Percentiles rank a stretch among this genome's conserved stretches.
These are phyloP conservation scores for Myxozyma mucilagina DNA, from an alignment of 805 yeast species.

Conservation along the genomic window DNA sequence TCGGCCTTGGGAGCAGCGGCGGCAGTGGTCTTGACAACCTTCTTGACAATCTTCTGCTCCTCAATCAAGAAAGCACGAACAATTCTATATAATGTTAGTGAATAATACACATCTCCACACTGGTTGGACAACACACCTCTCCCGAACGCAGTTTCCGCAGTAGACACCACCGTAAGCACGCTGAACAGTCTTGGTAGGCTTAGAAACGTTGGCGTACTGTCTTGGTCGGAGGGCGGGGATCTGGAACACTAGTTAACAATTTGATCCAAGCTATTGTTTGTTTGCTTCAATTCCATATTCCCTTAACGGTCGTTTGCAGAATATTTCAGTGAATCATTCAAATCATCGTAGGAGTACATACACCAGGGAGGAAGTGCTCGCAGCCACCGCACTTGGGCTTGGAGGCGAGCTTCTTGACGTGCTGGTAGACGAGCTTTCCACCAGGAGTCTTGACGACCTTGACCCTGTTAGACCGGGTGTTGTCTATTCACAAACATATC, in stretches of 20 bases:
- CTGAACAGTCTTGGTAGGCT: conserved; percentile 96
- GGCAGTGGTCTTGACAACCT: conserved; percentile 95
- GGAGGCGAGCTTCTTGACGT: conserved; percentile 77
- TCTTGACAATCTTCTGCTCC: conserved; percentile 99
- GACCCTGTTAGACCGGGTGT: conserved; percentile 99
- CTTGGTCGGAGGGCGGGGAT: conserved; percentile 96
- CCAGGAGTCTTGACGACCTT: conserved; percentile 99
- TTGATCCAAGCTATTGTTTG: no score
- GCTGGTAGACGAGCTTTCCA: conserved; percentile 98
- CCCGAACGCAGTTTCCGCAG: conserved; percentile 97
- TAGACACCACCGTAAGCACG: conserved; percentile 99
- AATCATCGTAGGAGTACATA: conserved; percentile 7
- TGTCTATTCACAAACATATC: conserved; percentile 58
- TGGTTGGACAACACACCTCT: conserved; percentile 41
- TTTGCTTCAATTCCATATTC: no score
- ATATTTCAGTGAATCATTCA: neutral
- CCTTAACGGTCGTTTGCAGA: neutral
- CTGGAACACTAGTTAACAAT: conserved; percentile 6
- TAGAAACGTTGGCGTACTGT: conserved; percentile 91
- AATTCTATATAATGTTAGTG: conserved; percentile 54
- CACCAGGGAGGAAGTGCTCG: conserved; percentile 73
- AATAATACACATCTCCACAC: neutral
- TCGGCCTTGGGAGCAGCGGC: conserved; percentile 68
- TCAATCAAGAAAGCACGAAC: conserved; percentile 99
- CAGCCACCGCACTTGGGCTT: conserved; percentile 63